Evolutionary conservation across 768 basidiomycete species (phyloP), one percentile per base, ranked within the genome.

Genomic region (Holtermannia corniformis): DNA sequence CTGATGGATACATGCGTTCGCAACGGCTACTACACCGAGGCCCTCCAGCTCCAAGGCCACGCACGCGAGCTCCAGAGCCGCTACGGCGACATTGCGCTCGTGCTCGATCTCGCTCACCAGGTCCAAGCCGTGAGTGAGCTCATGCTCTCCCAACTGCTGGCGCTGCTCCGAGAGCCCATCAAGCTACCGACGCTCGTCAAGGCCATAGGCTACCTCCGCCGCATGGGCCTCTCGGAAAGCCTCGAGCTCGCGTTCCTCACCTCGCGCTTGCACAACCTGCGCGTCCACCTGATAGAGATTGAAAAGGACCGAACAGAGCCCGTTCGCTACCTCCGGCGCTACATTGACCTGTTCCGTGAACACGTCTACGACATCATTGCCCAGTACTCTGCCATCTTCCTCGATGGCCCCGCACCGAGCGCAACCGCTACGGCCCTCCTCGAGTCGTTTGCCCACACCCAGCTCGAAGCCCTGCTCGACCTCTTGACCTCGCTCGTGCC

Each of bases 1-100:
- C 79, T 99, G 25, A 85, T 95, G 65, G 88, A 93, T 68, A 87
- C 89, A 1, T 96, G 90, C 67, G 86, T 95, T 13, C 80, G 90
- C 37, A 90, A 89, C 63, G 89, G 89, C 5, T 85, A 87, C 72
- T 96, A 91, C 74, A 78, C 82, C 49, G 95, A 97, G 67, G 92
- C 91, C 0, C 79, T 97, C 52, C 85, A 89, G 23, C 79, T 97
- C 37, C 79, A 85, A 4, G 75, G 79, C 22, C 90, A 93, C 70
- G 82, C 84, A 0, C 74, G 76, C 41, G 67, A 78, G 14, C 73
- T 84, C 53, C 76, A 74, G 28, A 64, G 65, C 50, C 76, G 74
- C 42, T 77, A 72, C 54, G 72, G 72, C 51, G 73, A 73, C 63
- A 71, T 75, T 62, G 74, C 70, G 37, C 71, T 71, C 54, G 79